These are phyloP conservation scores for Fragaria iinumae DNA, from an alignment of 306 rosid species.

Conservation along the genomic window DNA sequence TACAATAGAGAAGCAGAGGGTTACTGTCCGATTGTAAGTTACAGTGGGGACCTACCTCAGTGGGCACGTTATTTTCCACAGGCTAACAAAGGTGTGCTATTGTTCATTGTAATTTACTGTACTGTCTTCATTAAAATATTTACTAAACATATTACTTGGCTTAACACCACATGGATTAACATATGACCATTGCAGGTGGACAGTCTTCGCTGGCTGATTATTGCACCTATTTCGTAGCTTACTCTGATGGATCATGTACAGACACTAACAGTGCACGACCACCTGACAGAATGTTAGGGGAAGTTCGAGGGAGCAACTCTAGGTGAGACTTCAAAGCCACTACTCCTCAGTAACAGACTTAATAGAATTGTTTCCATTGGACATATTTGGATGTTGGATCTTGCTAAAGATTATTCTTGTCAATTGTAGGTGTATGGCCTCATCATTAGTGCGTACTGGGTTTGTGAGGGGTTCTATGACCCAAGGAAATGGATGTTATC, in stretches of 20 bases:
- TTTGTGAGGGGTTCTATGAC: conserved; percentile 84
- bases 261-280: conserved; percentile 85
- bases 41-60: conserved; percentile 86
- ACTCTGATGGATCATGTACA: conserved; percentile 98
- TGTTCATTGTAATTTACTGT: conserved; percentile 4
- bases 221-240: conserved; percentile 95
- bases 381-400: neutral
- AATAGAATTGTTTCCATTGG: neutral
- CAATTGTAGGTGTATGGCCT: conserved; percentile 82
- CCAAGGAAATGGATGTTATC: conserved; percentile 98
- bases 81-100: conserved; percentile 72
- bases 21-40: conserved; percentile 90
- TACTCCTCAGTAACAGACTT: neutral
- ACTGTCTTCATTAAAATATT: neutral
- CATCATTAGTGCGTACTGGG: conserved; percentile 90
- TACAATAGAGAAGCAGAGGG: conserved; percentile 99
- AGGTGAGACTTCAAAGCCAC: conserved; percentile 46
- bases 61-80: conserved; percentile 96
- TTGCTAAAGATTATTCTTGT: conserved; percentile 32
- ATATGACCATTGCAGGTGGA: conserved; percentile 66
- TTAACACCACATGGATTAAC: conserved; percentile 14
- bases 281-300: conserved; percentile 99
- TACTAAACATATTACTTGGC: neutral
- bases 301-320: conserved; percentile 89
- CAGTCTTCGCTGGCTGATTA: conserved; percentile 98